Evolutionary conservation across 2,329 filamentous ascomycete genomes (phyloP).

Genomic region (Plectosphaerella cucumerina): DNA sequence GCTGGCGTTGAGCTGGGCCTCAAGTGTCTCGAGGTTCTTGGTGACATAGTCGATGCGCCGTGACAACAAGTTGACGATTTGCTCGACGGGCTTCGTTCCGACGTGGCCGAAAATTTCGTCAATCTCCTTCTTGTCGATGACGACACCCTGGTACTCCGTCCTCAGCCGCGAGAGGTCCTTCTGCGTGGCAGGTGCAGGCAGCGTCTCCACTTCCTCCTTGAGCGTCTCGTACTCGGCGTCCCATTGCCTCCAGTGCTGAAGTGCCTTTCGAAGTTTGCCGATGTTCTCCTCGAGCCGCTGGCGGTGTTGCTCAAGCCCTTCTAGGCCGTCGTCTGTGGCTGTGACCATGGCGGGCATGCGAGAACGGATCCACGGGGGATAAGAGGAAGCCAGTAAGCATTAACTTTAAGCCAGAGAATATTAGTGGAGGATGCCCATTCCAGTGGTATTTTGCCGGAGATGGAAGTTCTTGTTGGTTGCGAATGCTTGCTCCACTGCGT

Average conservation of each 20-base stretch:
- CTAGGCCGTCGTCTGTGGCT: conserved; percentile 32
- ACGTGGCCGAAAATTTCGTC: conserved; percentile 41
- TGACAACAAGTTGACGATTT: conserved; percentile 64
- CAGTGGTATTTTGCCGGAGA: no score
- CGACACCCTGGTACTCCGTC: conserved; percentile 55
- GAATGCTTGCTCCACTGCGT: no score
- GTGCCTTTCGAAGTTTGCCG: conserved; percentile 65
- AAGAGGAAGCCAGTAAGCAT: background rate
- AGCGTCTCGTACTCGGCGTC: conserved; percentile 89
- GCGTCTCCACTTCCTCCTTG: conserved; percentile 70
- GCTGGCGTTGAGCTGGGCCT: conserved; percentile 65
- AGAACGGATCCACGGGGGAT: no score
- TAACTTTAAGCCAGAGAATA: no score
- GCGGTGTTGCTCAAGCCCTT: conserved; percentile 71
- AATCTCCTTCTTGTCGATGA: conserved; percentile 56
- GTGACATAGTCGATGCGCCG: conserved; percentile 86
- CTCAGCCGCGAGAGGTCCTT: conserved; percentile 56
- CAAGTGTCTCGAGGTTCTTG: conserved; percentile 70
- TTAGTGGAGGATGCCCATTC: no score
- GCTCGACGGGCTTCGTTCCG: conserved; percentile 47
- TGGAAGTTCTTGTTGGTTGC: no score
- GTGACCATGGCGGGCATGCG: conserved; percentile 27
- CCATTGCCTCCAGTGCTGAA: conserved; percentile 87
- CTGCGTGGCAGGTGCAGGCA: conserved; percentile 42
- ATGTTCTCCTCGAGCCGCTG: conserved; percentile 73